A percentile compares a stretch with the other conserved stretches of the same genome.
Evolutionary conservation across 345 rosid genomes (phyloP).

Genomic region (Ceriops tagal): DNA sequence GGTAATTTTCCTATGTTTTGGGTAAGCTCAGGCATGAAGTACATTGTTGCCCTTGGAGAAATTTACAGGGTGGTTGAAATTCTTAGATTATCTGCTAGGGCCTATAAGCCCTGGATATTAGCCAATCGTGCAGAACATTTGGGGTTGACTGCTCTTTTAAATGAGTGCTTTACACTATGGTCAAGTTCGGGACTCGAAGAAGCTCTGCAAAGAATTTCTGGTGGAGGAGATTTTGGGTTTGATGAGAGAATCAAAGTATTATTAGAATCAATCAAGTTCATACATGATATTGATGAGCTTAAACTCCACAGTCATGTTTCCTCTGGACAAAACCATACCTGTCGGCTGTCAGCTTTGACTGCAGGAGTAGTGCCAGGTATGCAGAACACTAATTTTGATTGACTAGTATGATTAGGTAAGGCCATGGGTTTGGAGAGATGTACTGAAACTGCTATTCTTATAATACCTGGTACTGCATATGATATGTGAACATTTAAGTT

Average conservation of each 20-base stretch:
- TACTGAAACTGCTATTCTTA: background rate
- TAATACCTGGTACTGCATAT: no score
- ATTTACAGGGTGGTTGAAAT: slow-evolving; percentile 70
- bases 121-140: slow-evolving; percentile 34
- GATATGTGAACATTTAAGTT: background rate
- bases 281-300: slow-evolving; percentile 42
- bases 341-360: slow-evolving; percentile 54
- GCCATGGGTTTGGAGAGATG: background rate
- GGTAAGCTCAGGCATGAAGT: slow-evolving; percentile 51
- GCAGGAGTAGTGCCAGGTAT: slow-evolving; percentile 55
- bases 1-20: slow-evolving; percentile 1
- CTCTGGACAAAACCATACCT: slow-evolving; percentile 46
- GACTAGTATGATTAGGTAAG: background rate
- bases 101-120: slow-evolving; percentile 77
- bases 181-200: slow-evolving; percentile 68
- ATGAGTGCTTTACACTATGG: slow-evolving; percentile 63
- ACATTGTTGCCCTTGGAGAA: slow-evolving; percentile 68
- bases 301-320: slow-evolving; percentile 40
- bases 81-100: slow-evolving; percentile 51
- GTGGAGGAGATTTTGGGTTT: slow-evolving; percentile 23
- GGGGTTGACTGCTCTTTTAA: slow-evolving; percentile 38
- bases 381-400: background rate
- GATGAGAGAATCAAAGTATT: slow-evolving; percentile 30
- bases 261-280: slow-evolving; percentile 44
- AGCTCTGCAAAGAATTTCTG: slow-evolving; percentile 48